phyloP scores from a whole-genome alignment of 2,329 filamentous ascomycete genomes.

The Alternaria gansuensis region DNA sequence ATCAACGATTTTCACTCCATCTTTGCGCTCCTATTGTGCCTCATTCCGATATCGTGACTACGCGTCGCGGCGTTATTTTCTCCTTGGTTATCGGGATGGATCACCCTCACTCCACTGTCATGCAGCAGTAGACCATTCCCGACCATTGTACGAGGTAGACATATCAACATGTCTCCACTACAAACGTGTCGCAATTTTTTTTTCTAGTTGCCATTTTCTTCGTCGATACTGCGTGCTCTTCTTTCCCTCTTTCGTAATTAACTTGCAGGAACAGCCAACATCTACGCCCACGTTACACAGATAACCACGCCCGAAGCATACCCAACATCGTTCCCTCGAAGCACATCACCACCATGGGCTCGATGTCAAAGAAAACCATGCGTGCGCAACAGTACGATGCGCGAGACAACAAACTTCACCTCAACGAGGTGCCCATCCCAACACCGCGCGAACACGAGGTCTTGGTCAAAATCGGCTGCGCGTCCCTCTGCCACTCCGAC shows the following conservation, averaged over 20 bases:
- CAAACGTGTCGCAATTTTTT: constrained; percentile 7
- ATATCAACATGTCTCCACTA: constrained; percentile 13
- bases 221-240: background rate
- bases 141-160: constrained; percentile 6
- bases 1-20: background rate
- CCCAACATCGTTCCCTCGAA: background rate
- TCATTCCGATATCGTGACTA: background rate
- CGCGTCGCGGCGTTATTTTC: constrained; percentile 12
- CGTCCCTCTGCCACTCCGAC: constrained; percentile 55
- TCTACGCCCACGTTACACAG: background rate
- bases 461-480: constrained; percentile 52
- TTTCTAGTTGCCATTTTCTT: constrained; percentile 1
- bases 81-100: constrained; percentile 19
- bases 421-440: constrained; percentile 59
- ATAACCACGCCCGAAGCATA: background rate
- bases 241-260: background rate
- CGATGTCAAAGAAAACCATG: constrained; percentile 34
- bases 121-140: constrained; percentile 24
- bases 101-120: constrained; percentile 20
- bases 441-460: constrained; percentile 54
- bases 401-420: constrained; percentile 50
- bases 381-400: constrained; percentile 45
- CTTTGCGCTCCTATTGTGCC: background rate
- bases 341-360: constrained; percentile 22
- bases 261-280: background rate